Conservation (phyloP, 2,329 filamentous ascomycete genomes). For the Apiospora koreana region DNA sequence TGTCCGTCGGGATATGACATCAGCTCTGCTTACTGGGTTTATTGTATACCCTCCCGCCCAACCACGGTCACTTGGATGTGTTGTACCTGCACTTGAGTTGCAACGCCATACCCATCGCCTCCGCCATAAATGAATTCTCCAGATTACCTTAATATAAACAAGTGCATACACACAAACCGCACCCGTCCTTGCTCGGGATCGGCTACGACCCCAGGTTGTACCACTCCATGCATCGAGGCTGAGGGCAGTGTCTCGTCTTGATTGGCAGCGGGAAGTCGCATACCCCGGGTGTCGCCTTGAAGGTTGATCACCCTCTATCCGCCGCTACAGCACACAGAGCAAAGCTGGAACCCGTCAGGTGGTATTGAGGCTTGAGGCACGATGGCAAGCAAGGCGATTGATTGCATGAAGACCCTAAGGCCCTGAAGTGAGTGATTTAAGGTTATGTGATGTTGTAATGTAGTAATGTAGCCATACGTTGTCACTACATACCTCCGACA, state of each 20-base stretch:
- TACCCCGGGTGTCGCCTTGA: not conserved
- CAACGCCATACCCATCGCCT: not conserved
- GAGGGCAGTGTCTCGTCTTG: constrained; percentile 1
- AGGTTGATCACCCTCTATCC: not conserved
- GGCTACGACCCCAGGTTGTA: not conserved
- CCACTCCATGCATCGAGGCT: not conserved
- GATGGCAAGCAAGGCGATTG: not conserved
- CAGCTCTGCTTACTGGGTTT: not conserved
- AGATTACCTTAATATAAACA: not conserved
- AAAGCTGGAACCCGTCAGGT: not conserved
- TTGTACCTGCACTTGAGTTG: not conserved
- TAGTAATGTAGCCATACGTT: not conserved
- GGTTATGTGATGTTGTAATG: not conserved
- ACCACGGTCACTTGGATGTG: not conserved
- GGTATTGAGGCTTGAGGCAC: not conserved
- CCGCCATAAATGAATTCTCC: not conserved
- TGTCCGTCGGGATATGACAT: not conserved
- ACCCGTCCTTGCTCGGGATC: not conserved
- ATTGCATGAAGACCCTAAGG: not conserved
- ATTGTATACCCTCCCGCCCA: not conserved
- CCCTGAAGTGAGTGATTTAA: not conserved
- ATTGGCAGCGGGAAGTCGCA: not conserved
- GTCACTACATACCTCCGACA: not conserved
- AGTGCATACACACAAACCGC: not conserved
- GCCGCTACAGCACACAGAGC: not conserved